Conservation (phyloP, 441 rosid species). For the Biscutella laevigata region DNA sequence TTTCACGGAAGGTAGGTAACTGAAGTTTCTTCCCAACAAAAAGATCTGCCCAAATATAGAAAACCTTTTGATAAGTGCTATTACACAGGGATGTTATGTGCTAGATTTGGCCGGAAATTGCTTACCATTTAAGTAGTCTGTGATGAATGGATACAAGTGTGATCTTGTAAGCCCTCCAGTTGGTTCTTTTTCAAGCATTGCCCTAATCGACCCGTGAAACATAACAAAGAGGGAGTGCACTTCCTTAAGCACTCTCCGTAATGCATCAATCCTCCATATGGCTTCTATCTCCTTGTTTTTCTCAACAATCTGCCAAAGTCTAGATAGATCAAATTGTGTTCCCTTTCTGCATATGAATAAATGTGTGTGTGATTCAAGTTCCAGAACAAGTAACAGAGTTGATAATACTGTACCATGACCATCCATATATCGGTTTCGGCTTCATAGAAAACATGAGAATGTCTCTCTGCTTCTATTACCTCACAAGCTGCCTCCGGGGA, state of each 20-base stretch:
- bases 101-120: neutral
- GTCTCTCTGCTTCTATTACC: conserved; percentile 92
- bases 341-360: neutral
- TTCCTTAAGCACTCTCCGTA: conserved; percentile 76
- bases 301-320: conserved; percentile 55
- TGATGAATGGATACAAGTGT: conserved; percentile 68
- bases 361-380: neutral
- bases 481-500: conserved; percentile 95
- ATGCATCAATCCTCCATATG: conserved; percentile 72
- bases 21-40: conserved; percentile 72
- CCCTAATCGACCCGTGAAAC: conserved; percentile 78
- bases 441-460: conserved; percentile 85
- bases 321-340: neutral
- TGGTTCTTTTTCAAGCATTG: conserved; percentile 76
- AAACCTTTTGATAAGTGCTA: conserved; percentile 36
- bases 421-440: conserved; percentile 95
- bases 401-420: conserved; percentile 60
- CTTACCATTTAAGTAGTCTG: conserved; percentile 82
- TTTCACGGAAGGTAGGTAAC: conserved; percentile 83
- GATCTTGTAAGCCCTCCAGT: conserved; percentile 65
- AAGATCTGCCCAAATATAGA: conserved; percentile 67
- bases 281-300: conserved; percentile 68
- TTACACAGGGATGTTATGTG: conserved; percentile 30
- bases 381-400: neutral
- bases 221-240: conserved; percentile 79